Percentiles rank a stretch among this genome's conserved stretches.
phyloP scores from a whole-genome alignment of 192 early-diverging fungal species.

The Dimargaris xerosporica region DNA sequence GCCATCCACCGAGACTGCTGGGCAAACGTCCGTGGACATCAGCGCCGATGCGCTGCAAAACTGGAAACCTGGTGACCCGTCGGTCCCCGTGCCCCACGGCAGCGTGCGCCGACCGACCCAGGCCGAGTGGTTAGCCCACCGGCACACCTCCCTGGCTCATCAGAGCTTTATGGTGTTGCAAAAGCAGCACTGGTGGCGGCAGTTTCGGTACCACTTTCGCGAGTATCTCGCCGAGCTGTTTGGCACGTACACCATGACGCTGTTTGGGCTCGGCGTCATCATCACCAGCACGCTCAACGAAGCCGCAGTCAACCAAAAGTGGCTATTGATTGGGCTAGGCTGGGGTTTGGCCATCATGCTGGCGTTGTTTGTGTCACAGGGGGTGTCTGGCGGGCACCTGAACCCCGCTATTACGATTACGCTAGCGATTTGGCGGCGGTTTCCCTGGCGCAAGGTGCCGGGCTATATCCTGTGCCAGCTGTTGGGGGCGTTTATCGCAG shows the following conservation, averaged over 20 bases:
- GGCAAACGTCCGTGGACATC: not conserved
- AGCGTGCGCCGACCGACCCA: not conserved
- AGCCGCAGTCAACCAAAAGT: constrained; percentile 8
- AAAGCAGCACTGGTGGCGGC: not conserved
- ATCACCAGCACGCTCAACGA: constrained; percentile 29
- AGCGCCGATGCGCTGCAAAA: not conserved
- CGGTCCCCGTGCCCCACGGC: not conserved
- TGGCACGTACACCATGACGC: constrained; percentile 48
- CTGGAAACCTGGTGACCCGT: not conserved
- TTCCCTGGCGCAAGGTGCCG: constrained; percentile 19
- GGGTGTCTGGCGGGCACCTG: constrained; percentile 14
- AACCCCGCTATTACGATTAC: constrained; percentile 16
- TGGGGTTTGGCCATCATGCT: constrained; percentile 14
- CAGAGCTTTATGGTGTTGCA: not conserved
- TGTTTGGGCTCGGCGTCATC: constrained; percentile 50
- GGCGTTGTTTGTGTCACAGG: not conserved
- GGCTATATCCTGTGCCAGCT: constrained; percentile 14
- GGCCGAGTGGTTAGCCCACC: no score
- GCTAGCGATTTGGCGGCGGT: constrained; percentile 11
- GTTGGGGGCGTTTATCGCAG: constrained; percentile 13
- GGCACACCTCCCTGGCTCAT: no score
- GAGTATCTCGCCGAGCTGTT: constrained; percentile 62
- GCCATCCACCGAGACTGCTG: no score
- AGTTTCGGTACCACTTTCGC: constrained; percentile 17
- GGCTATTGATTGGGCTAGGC: not conserved